Evolutionary conservation across 495 filamentous ascomycete species (phyloP).

Genomic region (Bathelium albidoporum): DNA sequence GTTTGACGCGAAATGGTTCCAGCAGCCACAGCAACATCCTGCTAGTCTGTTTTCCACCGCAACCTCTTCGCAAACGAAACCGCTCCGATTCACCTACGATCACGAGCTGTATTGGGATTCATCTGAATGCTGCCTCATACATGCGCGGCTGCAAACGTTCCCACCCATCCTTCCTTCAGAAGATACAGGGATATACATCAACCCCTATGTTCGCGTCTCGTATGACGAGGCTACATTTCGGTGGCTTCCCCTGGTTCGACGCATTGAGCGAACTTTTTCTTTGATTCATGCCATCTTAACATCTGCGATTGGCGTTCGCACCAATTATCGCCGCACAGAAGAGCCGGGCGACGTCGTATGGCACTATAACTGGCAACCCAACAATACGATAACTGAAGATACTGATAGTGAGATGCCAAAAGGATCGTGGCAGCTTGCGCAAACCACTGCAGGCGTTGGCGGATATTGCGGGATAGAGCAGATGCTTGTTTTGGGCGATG

Average conservation of each 20-base stretch:
- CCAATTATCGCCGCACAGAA: conserved; percentile 16
- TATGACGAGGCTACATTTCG: conserved; percentile 20
- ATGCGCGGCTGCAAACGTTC: conserved; percentile 23
- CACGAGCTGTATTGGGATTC: conserved; percentile 61
- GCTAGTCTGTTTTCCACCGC: neutral
- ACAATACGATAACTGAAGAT: neutral
- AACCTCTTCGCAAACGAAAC: conserved; percentile 16
- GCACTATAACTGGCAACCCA: conserved; percentile 6
- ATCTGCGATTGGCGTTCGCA: conserved; percentile 9
- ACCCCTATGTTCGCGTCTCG: conserved; percentile 29
- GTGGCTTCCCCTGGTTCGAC: conserved; percentile 23
- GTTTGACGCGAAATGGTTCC: conserved; percentile 61
- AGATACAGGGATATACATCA: conserved; percentile 28
- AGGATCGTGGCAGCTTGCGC: neutral
- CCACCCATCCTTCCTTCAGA: conserved; percentile 8
- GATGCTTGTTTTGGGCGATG: neutral
- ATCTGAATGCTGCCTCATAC: conserved; percentile 59
- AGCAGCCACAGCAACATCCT: conserved; percentile 9
- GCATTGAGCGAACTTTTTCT: conserved; percentile 23
- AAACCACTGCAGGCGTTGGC: neutral
- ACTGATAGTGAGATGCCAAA: neutral
- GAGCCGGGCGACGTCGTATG: conserved; percentile 12
- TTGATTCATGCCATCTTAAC: conserved; percentile 22
- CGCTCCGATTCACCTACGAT: conserved; percentile 57
- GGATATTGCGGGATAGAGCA: neutral